Base-by-base conservation (phyloP, 176 grass and related monocot species). In the Oryza rufipogon region DNA sequence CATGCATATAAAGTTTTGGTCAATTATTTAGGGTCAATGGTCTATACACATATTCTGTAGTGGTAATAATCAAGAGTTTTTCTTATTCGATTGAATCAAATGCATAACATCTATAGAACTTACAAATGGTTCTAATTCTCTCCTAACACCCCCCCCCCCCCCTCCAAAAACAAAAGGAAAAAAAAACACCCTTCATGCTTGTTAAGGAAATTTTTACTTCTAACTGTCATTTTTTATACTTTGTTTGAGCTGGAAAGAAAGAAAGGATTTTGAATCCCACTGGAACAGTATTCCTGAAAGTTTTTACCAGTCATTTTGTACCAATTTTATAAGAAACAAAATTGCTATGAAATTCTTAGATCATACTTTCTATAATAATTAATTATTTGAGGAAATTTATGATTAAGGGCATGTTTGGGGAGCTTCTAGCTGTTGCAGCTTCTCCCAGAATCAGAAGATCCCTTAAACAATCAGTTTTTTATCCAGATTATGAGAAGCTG, bases 21-120 rank as follows among this genome's bases (percentile, higher is more conserved):
- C 25, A 56, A 52, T 63, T 61, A 45, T 78, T 44, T 69, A 78
- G 36, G 51, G 81, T 86, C 61, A 42, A 9, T 77, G 80, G 80
- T 71, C 15, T 69, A 80, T 75, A 80, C 39, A 56, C 84, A 76
- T 71, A 61, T 54, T 84, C 63, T 76, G 76, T 87, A 58, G 70
- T 58, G 14, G 52, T 41, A 70, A 91, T 84, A 84, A 83, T 54
- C 70, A 85, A 14, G 64, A 14, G 19, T 44, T 83, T 73, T 81
- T 82, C 2, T 64, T 49, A 51, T 63, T 48, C 70, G 41, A 25
- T 69, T 79, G n/a, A 72, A 81, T 77, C 49, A 70, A 51, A 78
- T 64, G 41, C 83, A 17, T 70, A 54, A 66, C 25, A 65, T 70
- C 64, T 74, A 80, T 51, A 66, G 33, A 75, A 87, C 20, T 75